Conservation (phyloP, 371 early-diverging fungal species). For the Chytridium lagenaria region DNA sequence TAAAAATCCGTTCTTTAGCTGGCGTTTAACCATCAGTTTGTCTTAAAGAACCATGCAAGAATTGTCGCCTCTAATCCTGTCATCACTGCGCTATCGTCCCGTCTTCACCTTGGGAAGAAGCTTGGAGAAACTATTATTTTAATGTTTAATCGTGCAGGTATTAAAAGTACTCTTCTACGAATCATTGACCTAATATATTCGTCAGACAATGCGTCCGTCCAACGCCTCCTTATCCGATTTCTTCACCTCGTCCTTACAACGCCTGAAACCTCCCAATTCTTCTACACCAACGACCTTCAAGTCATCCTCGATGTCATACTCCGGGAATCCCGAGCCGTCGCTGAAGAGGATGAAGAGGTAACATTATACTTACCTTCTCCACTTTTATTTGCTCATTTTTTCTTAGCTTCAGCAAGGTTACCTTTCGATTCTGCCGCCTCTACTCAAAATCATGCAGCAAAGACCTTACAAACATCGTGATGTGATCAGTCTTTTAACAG, state of each 20-base stretch:
- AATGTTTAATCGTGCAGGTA: conserved; percentile 84
- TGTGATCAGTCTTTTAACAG: conserved; percentile 20
- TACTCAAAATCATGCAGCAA: conserved; percentile 61
- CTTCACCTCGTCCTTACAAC: conserved; percentile 70
- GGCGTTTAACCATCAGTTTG: conserved; percentile 73
- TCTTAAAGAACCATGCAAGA: conserved; percentile 60
- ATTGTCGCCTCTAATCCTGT: conserved; percentile 47
- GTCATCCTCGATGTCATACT: conserved; percentile 84
- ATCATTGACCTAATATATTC: not conserved
- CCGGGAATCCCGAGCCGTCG: conserved; percentile 75
- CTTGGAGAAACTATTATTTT: conserved; percentile 85
- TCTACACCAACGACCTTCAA: conserved; percentile 88
- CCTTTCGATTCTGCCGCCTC: conserved; percentile 72
- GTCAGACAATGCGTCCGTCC: conserved; percentile 68
- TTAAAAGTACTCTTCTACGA: conserved; percentile 11
- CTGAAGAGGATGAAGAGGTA: conserved; percentile 67
- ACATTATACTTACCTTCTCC: not conserved
- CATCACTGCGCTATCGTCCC: conserved; percentile 59
- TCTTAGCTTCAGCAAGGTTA: conserved; percentile 74
- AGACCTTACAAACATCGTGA: conserved; percentile 25
- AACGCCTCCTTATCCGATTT: conserved; percentile 73
- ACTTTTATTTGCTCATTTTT: not conserved
- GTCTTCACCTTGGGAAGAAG: conserved; percentile 73
- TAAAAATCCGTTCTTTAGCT: conserved; percentile 20
- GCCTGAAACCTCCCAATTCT: conserved; percentile 66